Evolutionary conservation across 371 early-diverging fungal genomes (phyloP).

Genomic region (Mortierella sp.): DNA sequence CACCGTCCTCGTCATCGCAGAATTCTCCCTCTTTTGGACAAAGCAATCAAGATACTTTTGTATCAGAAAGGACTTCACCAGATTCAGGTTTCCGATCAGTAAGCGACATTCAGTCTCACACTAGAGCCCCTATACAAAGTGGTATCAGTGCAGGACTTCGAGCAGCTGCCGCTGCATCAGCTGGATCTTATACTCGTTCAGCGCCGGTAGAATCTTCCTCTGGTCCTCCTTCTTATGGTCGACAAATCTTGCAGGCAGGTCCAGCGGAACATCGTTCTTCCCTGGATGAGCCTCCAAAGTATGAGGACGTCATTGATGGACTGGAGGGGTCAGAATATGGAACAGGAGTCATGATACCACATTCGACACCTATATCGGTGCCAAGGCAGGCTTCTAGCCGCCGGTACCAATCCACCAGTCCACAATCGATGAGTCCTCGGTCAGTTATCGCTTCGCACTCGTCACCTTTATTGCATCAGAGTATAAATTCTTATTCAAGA

Average conservation of each 20-base stretch:
- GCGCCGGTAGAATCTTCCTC: neutral
- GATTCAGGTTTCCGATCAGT: neutral
- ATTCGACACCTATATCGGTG: slow-evolving; percentile 31
- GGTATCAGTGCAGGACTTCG: slow-evolving; percentile 51
- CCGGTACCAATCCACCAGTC: slow-evolving; percentile 12
- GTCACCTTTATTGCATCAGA: slow-evolving; percentile 17
- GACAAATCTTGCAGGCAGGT: slow-evolving; percentile 1
- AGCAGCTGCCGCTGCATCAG: slow-evolving; percentile 38
- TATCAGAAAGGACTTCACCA: neutral
- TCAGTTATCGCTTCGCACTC: slow-evolving; percentile 17
- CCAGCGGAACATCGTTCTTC: neutral
- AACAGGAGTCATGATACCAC: slow-evolving; percentile 28
- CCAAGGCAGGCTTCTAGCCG: slow-evolving; percentile 13
- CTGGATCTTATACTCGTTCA: neutral
- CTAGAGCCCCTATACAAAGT: slow-evolving; percentile 26
- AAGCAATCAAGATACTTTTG: neutral
- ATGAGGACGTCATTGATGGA: slow-evolving; percentile 45
- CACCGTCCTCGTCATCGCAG: slow-evolving; percentile 19
- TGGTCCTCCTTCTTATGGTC: slow-evolving; percentile 37
- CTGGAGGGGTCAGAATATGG: slow-evolving; percentile 12
- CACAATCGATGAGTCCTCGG: slow-evolving; percentile 7
- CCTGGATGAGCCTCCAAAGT: slow-evolving; percentile 38
- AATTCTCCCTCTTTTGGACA: slow-evolving; percentile 1
- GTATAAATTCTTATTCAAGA: slow-evolving; percentile 2
- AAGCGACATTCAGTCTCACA: neutral